Evolutionary conservation across 805 yeast genomes (phyloP), one percentile per base, ranked within the genome.

Genomic region (Torulaspora quercuum): DNA sequence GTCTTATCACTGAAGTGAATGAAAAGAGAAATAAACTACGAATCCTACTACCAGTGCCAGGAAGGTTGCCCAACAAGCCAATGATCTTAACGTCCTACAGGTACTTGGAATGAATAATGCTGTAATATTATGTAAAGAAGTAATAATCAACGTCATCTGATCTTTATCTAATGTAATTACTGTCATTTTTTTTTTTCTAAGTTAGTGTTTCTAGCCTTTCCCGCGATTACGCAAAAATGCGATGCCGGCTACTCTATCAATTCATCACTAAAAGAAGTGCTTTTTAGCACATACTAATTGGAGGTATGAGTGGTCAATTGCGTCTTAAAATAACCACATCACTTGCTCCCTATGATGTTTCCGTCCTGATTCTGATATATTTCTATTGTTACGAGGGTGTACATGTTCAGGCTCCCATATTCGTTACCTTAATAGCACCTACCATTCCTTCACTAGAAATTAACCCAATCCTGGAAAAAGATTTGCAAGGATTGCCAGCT

Each of bases 11-110:
- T 11, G 80, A 77, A 44, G 84, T 78, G 14, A 95, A 89, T 52
- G 97, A 90, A 45, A 65, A 75, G 10, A 80, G 79, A 52, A 71
- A 74, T 10, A 81, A 75, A 48, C 54, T 85, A 37, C 80, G 80
- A 51, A 69, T 92, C 6, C 67, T 90, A 44, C 68, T 88, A 44
- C 97, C 99, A 0, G 82, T 86, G 4, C 96, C 95, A 2, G 94
- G 95, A 1, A 67, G 80, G 25, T 65, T 89, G 15, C 98, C 98
- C 0, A 70, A 78, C 16, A 76, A 79, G 45, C 78, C 83, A 2
- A 68, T 86, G 51, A 58, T 92, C 3, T 63, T 89, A 31, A 95
- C 97, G 2, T 76, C 77, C 25, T 78, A 77, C 49, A 80, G 95
- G 48, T 92, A 86, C 59, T 75, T 80, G 33, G 99, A 92, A 65